These are phyloP conservation scores for Phytophthora nicotianae DNA, from an alignment of 352 stramenopile genomes.

Conservation along the genomic window DNA sequence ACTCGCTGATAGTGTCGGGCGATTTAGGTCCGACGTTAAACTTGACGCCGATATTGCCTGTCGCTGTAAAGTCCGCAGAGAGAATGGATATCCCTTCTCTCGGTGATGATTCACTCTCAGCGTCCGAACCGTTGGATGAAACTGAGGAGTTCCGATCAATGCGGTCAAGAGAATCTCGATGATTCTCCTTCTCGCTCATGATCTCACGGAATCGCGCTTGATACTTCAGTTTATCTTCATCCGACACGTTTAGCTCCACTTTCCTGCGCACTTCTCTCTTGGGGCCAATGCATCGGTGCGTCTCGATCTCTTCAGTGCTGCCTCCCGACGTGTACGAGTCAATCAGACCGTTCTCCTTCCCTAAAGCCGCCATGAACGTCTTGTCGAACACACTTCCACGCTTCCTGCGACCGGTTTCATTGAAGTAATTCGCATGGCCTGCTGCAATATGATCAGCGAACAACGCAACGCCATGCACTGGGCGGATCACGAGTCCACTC, in stretches of 20 bases:
- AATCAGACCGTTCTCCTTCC: conserved; percentile 32
- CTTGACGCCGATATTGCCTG: conserved; percentile 34
- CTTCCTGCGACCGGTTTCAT: conserved; percentile 30
- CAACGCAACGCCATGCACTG: conserved; percentile 49
- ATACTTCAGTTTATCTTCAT: conserved; percentile 32
- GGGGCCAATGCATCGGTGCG: conserved; percentile 20
- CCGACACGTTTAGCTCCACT: conserved; percentile 30
- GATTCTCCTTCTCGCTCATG: conserved; percentile 24
- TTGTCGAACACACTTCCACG: conserved; percentile 47
- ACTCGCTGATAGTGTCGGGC: conserved; percentile 25
- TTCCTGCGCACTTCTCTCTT: conserved; percentile 30
- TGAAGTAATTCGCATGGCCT: conserved; percentile 43
- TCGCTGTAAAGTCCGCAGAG: conserved; percentile 30
- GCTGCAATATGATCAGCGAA: conserved; percentile 59
- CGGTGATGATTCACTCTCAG: conserved; percentile 23
- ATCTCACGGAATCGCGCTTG: conserved; percentile 35
- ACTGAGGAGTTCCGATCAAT: conserved; percentile 24
- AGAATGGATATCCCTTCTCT: conserved; percentile 22
- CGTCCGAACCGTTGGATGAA: conserved; percentile 11
- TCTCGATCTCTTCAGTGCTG: conserved; percentile 32
- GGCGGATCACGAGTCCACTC: conserved; percentile 45
- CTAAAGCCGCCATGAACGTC: conserved; percentile 40
- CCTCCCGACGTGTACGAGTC: conserved; percentile 30
- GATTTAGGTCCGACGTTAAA: conserved; percentile 28
- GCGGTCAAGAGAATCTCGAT: conserved; percentile 19